Evolutionary conservation across 2,329 filamentous ascomycete genomes (phyloP).

Genomic region (Phialocephala sp.): DNA sequence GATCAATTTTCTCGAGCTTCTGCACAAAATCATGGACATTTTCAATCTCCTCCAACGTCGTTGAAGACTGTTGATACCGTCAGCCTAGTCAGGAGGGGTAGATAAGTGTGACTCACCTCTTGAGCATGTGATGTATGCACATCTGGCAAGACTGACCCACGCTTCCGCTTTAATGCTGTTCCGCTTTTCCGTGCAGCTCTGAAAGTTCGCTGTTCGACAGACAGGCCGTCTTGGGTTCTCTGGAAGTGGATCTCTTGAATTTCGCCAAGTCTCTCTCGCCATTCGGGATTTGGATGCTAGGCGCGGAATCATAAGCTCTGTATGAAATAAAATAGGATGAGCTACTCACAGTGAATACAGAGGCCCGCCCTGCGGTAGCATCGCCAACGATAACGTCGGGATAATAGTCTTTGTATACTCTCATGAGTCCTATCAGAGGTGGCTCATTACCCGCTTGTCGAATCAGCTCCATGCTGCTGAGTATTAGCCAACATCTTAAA

Average conservation of each 20-base stretch:
- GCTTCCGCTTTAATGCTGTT: slow-evolving; percentile 52
- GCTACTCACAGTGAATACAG: slow-evolving; percentile 61
- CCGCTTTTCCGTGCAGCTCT: slow-evolving; percentile 63
- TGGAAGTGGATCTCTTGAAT: slow-evolving; percentile 67
- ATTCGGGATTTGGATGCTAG: slow-evolving; percentile 74
- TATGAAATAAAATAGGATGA: slow-evolving; percentile 30
- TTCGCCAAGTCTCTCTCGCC: slow-evolving; percentile 70
- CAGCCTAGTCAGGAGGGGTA: slow-evolving; percentile 7
- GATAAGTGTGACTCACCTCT: slow-evolving; percentile 54
- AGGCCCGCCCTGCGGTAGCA: slow-evolving; percentile 63
- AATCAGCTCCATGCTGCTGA: slow-evolving; percentile 59
- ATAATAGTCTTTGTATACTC: slow-evolving; percentile 90
- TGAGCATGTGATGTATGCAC: slow-evolving; percentile 77
- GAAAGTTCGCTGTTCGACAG: slow-evolving; percentile 59
- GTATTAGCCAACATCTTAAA: background rate
- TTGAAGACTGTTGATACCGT: slow-evolving; percentile 53
- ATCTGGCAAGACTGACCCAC: slow-evolving; percentile 62
- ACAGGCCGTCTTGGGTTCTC: slow-evolving; percentile 50
- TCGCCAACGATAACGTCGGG: slow-evolving; percentile 85
- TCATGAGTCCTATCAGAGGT: slow-evolving; percentile 73
- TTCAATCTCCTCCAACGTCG: slow-evolving; percentile 80
- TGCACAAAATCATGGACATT: slow-evolving; percentile 71
- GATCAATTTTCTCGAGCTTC: slow-evolving; percentile 77
- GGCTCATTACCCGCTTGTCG: slow-evolving; percentile 74
- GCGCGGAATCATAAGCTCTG: slow-evolving; percentile 4